phyloP scores from a whole-genome alignment of 164 flowering plant species.

The Annona cherimola region DNA sequence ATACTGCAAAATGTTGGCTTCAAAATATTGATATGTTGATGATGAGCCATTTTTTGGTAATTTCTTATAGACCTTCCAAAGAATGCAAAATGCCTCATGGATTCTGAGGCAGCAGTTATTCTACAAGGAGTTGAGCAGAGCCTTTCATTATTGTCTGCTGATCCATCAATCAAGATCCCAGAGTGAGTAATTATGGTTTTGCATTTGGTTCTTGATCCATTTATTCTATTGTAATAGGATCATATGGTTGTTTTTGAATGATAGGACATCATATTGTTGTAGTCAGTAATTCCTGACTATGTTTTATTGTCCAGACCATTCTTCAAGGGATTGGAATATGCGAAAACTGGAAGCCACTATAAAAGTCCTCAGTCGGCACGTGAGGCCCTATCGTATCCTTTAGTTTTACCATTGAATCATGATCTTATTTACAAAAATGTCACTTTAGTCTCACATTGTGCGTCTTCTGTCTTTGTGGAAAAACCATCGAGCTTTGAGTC shows the following conservation, averaged over 20 bases:
- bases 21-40: neutral
- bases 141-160: slow-evolving; percentile 55
- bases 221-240: neutral
- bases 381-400: slow-evolving; percentile 77
- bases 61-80: slow-evolving; percentile 59
- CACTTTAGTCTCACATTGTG: neutral
- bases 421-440: slow-evolving; percentile 2
- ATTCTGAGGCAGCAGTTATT: slow-evolving; percentile 70
- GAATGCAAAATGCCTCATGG: slow-evolving; percentile 66
- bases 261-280: neutral
- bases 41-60: neutral
- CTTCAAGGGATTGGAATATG: slow-evolving; percentile 62
- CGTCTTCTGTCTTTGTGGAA: slow-evolving; percentile 2
- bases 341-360: slow-evolving; percentile 41
- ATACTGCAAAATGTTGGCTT: neutral
- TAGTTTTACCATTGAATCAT: slow-evolving; percentile 3
- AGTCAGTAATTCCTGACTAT: slow-evolving; percentile 2
- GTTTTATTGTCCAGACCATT: slow-evolving; percentile 55
- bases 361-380: slow-evolving; percentile 42
- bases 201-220: neutral
- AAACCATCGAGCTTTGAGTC: slow-evolving; percentile 12
- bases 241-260: neutral
- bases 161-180: slow-evolving; percentile 76
- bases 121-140: slow-evolving; percentile 74
- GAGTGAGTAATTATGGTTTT: slow-evolving; percentile 29